phyloP scores from a whole-genome alignment of 805 yeast genomes.

The Yamadazyma insecticola region DNA sequence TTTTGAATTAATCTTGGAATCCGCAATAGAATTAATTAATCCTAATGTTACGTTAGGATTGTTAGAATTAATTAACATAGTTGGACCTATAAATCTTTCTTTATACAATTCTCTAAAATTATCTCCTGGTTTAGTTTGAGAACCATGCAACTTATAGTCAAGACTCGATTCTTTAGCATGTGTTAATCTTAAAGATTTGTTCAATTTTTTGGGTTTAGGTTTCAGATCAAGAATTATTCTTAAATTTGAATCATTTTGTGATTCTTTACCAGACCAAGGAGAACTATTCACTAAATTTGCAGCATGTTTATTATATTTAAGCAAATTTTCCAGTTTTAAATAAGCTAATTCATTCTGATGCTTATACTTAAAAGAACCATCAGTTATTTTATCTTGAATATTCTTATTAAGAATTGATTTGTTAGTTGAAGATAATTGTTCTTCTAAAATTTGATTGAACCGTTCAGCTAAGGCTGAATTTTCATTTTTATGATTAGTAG shows the following conservation, averaged over 20 bases:
- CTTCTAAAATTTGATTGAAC: conserved; percentile 30
- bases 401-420: too few relatives aligned
- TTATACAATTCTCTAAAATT: conserved; percentile 57
- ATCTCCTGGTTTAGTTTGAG: conserved; percentile 29
- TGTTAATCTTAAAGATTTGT: conserved; percentile 31
- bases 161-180: conserved; percentile 62
- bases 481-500: too few relatives aligned
- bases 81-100: conserved; percentile 60
- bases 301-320: conserved; percentile 27
- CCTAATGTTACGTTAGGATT: conserved; percentile 43
- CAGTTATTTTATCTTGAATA: conserved; percentile 4
- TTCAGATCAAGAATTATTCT: conserved; percentile 30
- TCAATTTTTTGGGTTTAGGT: conserved; percentile 16
- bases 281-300: conserved; percentile 18
- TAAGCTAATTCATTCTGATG: conserved; percentile 11
- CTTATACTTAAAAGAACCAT: conserved; percentile 4
- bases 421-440: conserved; percentile 17
- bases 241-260: conserved; percentile 19
- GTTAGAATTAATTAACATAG: conserved; percentile 39
- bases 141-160: conserved; percentile 47
- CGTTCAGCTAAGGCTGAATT: conserved; percentile 24
- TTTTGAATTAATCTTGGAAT: conserved; percentile 63
- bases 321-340: conserved; percentile 26
- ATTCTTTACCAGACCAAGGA: conserved; percentile 33
- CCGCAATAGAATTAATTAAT: conserved; percentile 63